Percentiles rank a stretch among this genome's conserved stretches.
These are phyloP conservation scores for Erigeron canadensis DNA, from an alignment of 129 eudicot genomes.

Conservation along the genomic window DNA sequence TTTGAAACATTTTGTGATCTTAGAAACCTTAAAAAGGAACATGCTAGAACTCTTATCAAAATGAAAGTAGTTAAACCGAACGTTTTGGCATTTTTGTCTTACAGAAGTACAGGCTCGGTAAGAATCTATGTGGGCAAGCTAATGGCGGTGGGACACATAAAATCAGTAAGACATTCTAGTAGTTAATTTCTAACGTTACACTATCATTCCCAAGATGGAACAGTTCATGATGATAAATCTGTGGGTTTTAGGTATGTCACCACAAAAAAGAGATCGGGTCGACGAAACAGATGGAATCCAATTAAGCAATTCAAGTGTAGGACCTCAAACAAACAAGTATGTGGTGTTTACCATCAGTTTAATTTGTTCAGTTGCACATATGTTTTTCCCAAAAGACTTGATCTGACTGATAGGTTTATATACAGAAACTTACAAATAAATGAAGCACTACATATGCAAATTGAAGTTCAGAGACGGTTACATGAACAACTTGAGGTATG, in stretches of 20 bases:
- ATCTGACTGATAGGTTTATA: constrained; percentile 13
- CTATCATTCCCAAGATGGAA: background rate
- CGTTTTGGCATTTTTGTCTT: constrained; percentile 13
- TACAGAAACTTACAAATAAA: constrained; percentile 67
- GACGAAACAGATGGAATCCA: constrained; percentile 49
- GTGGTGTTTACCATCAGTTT: constrained; percentile 7
- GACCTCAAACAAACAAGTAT: constrained; percentile 69
- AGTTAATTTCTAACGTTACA: background rate
- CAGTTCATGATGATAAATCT: constrained; percentile 10
- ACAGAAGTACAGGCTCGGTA: constrained; percentile 95
- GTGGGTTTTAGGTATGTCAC: constrained; percentile 32
- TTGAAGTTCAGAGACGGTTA: constrained; percentile 75
- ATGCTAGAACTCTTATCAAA: background rate
- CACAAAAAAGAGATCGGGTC: constrained; percentile 39
- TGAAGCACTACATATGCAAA: constrained; percentile 89
- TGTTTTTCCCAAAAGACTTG: background rate
- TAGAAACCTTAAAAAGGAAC: background rate
- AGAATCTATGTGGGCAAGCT: constrained; percentile 71
- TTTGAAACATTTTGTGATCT: background rate
- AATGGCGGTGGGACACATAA: constrained; percentile 50
- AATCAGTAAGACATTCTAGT: constrained; percentile 43
- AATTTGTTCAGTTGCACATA: constrained; percentile 17
- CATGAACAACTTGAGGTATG: constrained; percentile 97
- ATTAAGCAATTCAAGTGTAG: constrained; percentile 39
- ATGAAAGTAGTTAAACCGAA: constrained; percentile 15